Conservation (phyloP, 495 filamentous ascomycete genomes). For the Tuber umbilicatum region DNA sequence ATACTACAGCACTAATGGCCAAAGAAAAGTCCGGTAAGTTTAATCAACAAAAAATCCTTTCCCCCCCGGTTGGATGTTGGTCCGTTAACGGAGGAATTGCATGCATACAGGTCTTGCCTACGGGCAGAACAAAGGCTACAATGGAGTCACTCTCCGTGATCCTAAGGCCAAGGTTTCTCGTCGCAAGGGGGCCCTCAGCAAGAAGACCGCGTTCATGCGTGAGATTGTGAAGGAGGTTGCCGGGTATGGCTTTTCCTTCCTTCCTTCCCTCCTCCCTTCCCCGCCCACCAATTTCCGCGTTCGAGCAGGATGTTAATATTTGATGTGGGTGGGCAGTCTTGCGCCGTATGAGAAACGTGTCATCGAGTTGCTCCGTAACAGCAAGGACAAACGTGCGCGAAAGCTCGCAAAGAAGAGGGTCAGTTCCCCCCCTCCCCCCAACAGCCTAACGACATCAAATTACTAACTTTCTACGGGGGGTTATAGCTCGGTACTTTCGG, state of each 20-base stretch:
- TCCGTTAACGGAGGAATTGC: slow-evolving; percentile 18
- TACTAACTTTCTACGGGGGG: slow-evolving; percentile 15
- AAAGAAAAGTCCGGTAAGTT: slow-evolving; percentile 30
- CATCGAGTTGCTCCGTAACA: slow-evolving; percentile 96
- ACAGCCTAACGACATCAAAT: slow-evolving; percentile 11
- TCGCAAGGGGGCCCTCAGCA: slow-evolving; percentile 85
- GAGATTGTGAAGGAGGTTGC: slow-evolving; percentile 94
- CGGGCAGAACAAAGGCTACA: slow-evolving; percentile 86
- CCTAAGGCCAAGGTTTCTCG: slow-evolving; percentile 79
- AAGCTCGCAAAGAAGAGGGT: slow-evolving; percentile 98
- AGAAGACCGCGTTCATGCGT: slow-evolving; percentile 85
- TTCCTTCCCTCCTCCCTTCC: background rate
- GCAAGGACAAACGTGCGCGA: slow-evolving; percentile 97
- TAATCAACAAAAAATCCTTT: slow-evolving; percentile 2
- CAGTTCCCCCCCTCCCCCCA: background rate
- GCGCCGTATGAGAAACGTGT: slow-evolving; percentile 97
- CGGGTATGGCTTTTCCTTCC: slow-evolving; percentile 53
- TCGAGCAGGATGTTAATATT: slow-evolving; percentile 9
- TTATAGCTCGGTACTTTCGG: slow-evolving; percentile 85
- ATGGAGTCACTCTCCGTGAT: slow-evolving; percentile 74
- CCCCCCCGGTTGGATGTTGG: background rate
- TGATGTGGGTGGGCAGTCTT: slow-evolving; percentile 49
- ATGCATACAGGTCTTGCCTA: slow-evolving; percentile 63
- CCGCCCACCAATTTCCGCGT: background rate
- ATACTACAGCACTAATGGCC: slow-evolving; percentile 21